Evolutionary conservation across 2,329 filamentous ascomycete genomes (phyloP).

Genomic region (Tympanopsis confertula): DNA sequence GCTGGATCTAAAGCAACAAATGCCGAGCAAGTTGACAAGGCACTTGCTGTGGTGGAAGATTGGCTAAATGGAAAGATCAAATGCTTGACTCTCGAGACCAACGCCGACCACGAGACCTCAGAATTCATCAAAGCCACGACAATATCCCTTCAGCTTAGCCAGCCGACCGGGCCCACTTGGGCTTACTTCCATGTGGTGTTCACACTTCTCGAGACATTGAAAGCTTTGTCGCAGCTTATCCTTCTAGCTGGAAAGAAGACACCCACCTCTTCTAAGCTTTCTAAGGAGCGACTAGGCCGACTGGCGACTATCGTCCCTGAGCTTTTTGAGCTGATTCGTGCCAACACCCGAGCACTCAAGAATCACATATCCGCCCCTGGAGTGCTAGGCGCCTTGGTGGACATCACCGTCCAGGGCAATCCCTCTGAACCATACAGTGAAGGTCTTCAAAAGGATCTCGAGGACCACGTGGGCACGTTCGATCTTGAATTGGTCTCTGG

Average conservation of each 20-base stretch:
- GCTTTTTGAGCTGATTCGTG: conserved; percentile 18
- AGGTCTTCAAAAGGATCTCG: conserved; percentile 15
- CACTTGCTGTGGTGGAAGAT: not conserved
- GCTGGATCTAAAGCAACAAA: conserved; percentile 17
- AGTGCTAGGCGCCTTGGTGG: conserved; percentile 24
- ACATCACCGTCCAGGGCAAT: conserved; percentile 18
- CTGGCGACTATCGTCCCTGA: conserved; percentile 12
- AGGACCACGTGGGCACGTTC: conserved; percentile 20
- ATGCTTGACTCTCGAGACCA: not conserved
- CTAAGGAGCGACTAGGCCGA: conserved; percentile 18
- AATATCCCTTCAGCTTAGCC: not conserved
- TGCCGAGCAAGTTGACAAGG: conserved; percentile 8
- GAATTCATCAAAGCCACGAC: not conserved
- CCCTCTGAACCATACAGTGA: conserved; percentile 10
- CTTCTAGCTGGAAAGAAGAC: conserved; percentile 15
- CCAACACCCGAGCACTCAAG: conserved; percentile 21
- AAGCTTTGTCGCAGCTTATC: conserved; percentile 20
- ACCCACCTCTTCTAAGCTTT: conserved; percentile 14
- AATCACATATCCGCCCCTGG: conserved; percentile 22
- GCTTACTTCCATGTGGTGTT: not conserved
- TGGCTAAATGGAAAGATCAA: not conserved
- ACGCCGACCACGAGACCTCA: not conserved
- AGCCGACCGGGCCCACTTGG: not conserved
- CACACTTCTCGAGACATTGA: conserved; percentile 21
- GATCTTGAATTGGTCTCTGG: conserved; percentile 27